A percentile compares a stretch with the other conserved stretches of the same genome.
Evolutionary conservation across 148 eudicot species (phyloP).

Genomic region (Arbutus unedo): DNA sequence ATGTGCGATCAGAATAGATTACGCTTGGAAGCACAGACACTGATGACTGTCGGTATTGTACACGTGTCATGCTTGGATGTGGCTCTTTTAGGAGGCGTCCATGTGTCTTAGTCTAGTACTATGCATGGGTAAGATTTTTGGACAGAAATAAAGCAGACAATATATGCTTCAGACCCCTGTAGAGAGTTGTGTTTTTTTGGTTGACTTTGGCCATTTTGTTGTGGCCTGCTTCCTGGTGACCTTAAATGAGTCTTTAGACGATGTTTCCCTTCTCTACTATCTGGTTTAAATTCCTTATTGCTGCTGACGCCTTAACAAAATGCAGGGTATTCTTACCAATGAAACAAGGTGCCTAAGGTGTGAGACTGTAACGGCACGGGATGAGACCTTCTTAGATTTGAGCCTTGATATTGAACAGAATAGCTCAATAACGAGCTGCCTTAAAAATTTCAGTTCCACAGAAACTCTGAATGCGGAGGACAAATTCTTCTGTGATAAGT

Average conservation of each 20-base stretch:
- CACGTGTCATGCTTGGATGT: not conserved
- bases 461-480: constrained; percentile 93
- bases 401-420: constrained; percentile 93
- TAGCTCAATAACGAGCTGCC: constrained; percentile 80
- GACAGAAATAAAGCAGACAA: not conserved
- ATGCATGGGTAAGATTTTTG: not conserved
- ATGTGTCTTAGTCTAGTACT: not conserved
- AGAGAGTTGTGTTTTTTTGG: not conserved
- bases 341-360: constrained; percentile 86
- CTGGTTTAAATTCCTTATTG: not conserved
- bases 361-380: constrained; percentile 90
- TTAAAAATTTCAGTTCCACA: constrained; percentile 83
- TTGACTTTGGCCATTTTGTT: not conserved
- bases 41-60: not conserved
- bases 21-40: too few species aligned
- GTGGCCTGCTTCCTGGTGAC: not conserved
- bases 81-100: not conserved
- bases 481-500: constrained; percentile 90
- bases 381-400: constrained; percentile 78
- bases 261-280: not conserved
- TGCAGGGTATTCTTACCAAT: constrained; percentile 79
- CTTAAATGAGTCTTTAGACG: not conserved
- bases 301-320: not conserved
- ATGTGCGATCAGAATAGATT: not conserved
- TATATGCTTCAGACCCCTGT: not conserved